These are phyloP conservation scores for Solanum megistacrolobum DNA, from an alignment of 257 asterid species.

Conservation along the genomic window DNA sequence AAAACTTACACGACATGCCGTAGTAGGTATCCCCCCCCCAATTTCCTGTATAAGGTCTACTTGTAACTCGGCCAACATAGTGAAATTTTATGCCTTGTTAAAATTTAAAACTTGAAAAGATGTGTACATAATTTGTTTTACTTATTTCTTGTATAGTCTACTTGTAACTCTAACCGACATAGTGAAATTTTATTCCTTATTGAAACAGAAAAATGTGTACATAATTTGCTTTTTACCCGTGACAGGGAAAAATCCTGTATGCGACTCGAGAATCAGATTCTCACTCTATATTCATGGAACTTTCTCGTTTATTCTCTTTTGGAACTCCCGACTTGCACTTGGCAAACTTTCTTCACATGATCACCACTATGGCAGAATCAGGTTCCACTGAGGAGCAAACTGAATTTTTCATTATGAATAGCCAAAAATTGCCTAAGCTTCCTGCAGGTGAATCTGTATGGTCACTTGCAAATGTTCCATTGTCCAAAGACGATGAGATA, in stretches of 20 bases:
- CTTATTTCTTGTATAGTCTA: not conserved
- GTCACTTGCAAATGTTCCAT: conserved; percentile 41
- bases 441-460: conserved; percentile 54
- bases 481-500: conserved; percentile 16
- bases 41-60: not conserved
- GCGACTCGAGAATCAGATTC: conserved; percentile 53
- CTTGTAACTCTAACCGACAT: not conserved
- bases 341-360: conserved; percentile 88
- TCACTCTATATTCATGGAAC: conserved; percentile 62
- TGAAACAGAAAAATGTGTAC: not conserved
- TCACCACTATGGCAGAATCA: conserved; percentile 68
- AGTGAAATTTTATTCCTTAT: not conserved
- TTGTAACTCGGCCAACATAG: not conserved
- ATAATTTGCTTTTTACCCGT: not conserved
- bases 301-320: conserved; percentile 44
- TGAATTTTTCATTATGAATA: conserved; percentile 60
- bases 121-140: not conserved
- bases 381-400: conserved; percentile 76
- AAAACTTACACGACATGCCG: not conserved
- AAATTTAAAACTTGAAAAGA: not conserved
- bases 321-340: conserved; percentile 62
- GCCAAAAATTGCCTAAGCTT: conserved; percentile 69
- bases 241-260: conserved; percentile 59
- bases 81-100: not conserved
- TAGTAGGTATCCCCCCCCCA: not conserved